Evolutionary conservation across 805 yeast species (phyloP).

Genomic region (Pichia eremophila): DNA sequence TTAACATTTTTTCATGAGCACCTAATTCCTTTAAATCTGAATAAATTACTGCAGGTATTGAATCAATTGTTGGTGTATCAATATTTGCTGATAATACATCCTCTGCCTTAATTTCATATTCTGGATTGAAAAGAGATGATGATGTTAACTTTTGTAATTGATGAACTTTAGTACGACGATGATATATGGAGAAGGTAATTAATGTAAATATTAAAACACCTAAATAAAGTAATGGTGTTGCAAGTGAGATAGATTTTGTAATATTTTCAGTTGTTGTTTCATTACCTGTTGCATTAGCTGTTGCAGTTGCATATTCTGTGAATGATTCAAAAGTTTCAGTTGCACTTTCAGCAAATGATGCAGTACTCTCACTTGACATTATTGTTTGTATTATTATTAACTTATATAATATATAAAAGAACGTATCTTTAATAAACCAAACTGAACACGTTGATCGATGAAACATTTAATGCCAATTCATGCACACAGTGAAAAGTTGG

Average conservation of each 20-base stretch:
- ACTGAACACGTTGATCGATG: background rate
- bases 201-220: conserved; percentile 59
- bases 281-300: conserved; percentile 1
- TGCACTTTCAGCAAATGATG: background rate
- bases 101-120: conserved; percentile 2
- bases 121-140: conserved; percentile 8
- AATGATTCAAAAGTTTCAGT: background rate
- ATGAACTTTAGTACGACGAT: conserved; percentile 30
- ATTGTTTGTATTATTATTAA: background rate
- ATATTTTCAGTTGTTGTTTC: conserved; percentile 1
- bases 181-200: conserved; percentile 56
- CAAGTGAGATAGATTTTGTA: conserved; percentile 37
- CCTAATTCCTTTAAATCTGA: conserved; percentile 32
- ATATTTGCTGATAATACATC: background rate
- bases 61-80: conserved; percentile 10
- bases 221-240: conserved; percentile 71
- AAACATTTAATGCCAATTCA: no score
- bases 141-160: conserved; percentile 7
- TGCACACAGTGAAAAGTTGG: background rate
- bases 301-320: background rate
- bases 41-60: conserved; percentile 10
- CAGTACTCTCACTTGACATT: background rate
- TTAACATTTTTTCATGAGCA: conserved; percentile 53
- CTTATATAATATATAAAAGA: no score
- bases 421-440: background rate